Percentiles rank a stretch among this genome's conserved stretches.
Conservation (phyloP, 768 basidiomycete species). For the Neoboletus magnificus region DNA sequence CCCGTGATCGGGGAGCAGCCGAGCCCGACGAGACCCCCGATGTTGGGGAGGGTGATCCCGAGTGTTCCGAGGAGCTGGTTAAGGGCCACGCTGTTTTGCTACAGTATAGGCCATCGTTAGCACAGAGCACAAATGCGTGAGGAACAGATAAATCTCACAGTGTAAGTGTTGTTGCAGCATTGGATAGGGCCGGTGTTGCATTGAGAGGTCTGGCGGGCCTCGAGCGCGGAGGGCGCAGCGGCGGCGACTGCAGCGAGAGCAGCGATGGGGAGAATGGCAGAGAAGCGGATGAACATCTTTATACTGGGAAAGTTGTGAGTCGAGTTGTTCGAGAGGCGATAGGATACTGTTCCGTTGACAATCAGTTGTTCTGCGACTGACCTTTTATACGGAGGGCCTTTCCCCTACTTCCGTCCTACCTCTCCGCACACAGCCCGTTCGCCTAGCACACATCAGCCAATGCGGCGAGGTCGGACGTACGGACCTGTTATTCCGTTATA, state of each 20-base stretch:
- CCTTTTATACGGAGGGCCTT: conserved; percentile 9
- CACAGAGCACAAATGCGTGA: no score
- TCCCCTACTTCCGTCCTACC: no score
- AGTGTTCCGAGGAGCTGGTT: not conserved
- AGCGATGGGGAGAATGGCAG: conserved; percentile 5
- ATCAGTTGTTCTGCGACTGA: not conserved
- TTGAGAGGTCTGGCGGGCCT: not conserved
- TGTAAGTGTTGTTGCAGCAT: conserved; percentile 6
- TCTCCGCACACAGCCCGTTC: not conserved
- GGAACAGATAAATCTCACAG: not conserved
- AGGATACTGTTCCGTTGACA: not conserved
- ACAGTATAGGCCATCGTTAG: not conserved
- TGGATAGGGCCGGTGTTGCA: conserved; percentile 12
- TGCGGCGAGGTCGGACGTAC: not conserved
- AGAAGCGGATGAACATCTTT: conserved; percentile 9
- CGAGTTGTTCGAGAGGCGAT: not conserved
- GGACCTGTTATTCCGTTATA: not conserved
- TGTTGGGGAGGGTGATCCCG: not conserved
- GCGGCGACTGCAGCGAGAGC: conserved; percentile 1
- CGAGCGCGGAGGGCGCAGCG: conserved; percentile 6
- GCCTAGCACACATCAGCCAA: not conserved
- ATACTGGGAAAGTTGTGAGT: not conserved
- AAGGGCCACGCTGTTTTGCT: not conserved
- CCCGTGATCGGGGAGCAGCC: conserved; percentile 3
- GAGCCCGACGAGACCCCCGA: not conserved